phyloP scores from a whole-genome alignment of 2,329 filamentous ascomycete genomes.

The Cadophora sp. region DNA sequence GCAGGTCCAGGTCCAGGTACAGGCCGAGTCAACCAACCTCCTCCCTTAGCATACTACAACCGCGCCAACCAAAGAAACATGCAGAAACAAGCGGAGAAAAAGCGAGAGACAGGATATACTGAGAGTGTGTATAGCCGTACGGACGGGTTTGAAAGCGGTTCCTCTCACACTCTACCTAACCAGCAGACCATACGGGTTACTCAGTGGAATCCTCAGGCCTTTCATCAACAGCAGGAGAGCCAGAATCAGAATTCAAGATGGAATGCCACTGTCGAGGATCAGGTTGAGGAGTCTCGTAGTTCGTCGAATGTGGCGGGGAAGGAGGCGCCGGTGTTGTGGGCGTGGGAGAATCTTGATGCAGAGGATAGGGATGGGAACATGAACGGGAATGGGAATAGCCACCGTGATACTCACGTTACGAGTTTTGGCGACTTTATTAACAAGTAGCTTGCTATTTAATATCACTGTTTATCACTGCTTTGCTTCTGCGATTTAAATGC shows the following conservation, averaged over 20 bases:
- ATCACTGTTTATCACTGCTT: background rate
- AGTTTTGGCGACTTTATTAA: conserved; percentile 8
- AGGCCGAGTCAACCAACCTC: background rate
- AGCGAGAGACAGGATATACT: conserved; percentile 5
- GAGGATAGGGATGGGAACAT: too few species aligned
- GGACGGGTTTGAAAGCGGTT: too few species aligned
- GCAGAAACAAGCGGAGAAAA: background rate
- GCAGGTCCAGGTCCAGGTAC: background rate
- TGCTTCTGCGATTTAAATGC: background rate
- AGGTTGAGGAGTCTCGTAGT: background rate
- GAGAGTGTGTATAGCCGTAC: conserved; percentile 16
- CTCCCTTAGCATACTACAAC: conserved; percentile 4
- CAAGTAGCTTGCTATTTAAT: too few species aligned
- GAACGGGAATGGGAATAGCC: background rate
- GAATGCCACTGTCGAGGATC: background rate
- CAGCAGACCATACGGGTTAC: background rate
- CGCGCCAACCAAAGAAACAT: background rate
- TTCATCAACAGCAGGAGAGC: too few species aligned
- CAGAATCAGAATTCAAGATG: background rate
- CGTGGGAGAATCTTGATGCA: background rate
- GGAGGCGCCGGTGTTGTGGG: background rate
- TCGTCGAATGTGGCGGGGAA: background rate
- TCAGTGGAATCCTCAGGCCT: background rate
- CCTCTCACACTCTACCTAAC: background rate
- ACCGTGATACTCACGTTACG: background rate